Evolutionary conservation across 2,329 filamentous ascomycete species (phyloP), one percentile per base, ranked within the genome.

Genomic region (Drechslera avenae): DNA sequence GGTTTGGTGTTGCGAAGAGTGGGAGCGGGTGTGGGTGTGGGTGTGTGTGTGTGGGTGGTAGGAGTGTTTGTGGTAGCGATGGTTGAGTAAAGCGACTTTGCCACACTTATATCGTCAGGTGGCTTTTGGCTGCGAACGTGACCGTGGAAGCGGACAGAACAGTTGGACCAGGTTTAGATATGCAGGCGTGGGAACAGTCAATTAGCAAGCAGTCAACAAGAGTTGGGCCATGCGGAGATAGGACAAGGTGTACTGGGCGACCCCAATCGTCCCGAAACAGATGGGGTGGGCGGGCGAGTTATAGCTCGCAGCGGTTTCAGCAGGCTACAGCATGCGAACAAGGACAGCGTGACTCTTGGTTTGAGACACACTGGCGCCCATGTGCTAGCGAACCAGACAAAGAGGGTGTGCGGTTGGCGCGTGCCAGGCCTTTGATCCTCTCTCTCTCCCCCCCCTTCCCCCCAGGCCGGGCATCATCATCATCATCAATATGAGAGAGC

Each of bases 131-230:
- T 40, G 55, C 51, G 46, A 59, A 58, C 54, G 57, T 52, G 53
- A 54, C 54, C 31, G 60, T 71, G 67, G 67, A 71, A 72, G 45
- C 51, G 57, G 63, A 57, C 58, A 60, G 67, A 71, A 70, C 63
- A 57, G 61, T 55, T 53, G 53, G 56, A 55, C 47, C 34, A 57
- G 56, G 18, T 68, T 66, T 66, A 62, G 63, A 45, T 53, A 64
- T 56, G 52, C 32, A 39, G 42, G 48, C 35, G 19, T 13, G 17
- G 19, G 34, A 31, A 33, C 35, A 39, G 49, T 35, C 35, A 56
- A 63, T 66, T 66, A 65, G 54, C 64, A 49, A 52, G 61, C 57
- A 52, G 58, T 46, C 50, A 45, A 40, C 49, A 39, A 54, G 26
- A 30, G 40, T 54, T 60, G 60, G 60, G 52, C 32, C 42, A 31